Evolutionary conservation across 2,329 filamentous ascomycete genomes (phyloP), one percentile per base, ranked within the genome.

Genomic region (Pestalotiopsis sp.): DNA sequence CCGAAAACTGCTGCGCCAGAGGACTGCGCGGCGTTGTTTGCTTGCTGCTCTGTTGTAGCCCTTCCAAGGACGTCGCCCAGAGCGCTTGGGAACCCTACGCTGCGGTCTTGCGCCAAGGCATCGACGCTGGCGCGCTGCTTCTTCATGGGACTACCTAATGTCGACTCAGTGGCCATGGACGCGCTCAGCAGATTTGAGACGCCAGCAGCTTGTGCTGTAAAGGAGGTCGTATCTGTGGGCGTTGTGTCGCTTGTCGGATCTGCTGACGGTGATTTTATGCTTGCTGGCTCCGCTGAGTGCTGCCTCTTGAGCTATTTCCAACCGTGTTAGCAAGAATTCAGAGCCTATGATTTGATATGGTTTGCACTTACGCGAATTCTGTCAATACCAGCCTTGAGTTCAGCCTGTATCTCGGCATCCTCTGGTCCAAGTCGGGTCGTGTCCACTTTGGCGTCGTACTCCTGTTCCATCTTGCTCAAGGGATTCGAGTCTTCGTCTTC

Each of bases 301-400:
- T 92, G 91, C 72, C 93, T 88, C 84, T 95, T 95, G 71, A 95
- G 89, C 93, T 95, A 75, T 75, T 49, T 31, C 57, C 45, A 52
- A 58, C 72, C 41, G 4, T 17, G 41, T 23, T 13, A n/a, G 5
- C 4, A 70, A 82, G 70, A 81, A 73, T 59, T 23, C n/a, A n/a
- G n/a, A 9, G 9, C 66, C 20, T 25, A 17, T 5, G 13, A 25
- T 38, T 62, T 41, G 67, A 20, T 12, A 23, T 27, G 6, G 27
- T 41, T 25, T 41, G 7, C 13, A 4, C 52, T 25, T 85, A 94
- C 93, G 81, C 91, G 92, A 79, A 96, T 95, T 73, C 93, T 91
- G 75, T 93, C 89, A 65, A 96, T 92, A 62, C 93, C 92, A 71
- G 95, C 93, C 57, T 92, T 91, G 67, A 96, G 84, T 79, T 95